Evolutionary conservation across 2,329 filamentous ascomycete genomes (phyloP), one percentile per base, ranked within the genome.

Genomic region (Pseudogymnoascus sp.): DNA sequence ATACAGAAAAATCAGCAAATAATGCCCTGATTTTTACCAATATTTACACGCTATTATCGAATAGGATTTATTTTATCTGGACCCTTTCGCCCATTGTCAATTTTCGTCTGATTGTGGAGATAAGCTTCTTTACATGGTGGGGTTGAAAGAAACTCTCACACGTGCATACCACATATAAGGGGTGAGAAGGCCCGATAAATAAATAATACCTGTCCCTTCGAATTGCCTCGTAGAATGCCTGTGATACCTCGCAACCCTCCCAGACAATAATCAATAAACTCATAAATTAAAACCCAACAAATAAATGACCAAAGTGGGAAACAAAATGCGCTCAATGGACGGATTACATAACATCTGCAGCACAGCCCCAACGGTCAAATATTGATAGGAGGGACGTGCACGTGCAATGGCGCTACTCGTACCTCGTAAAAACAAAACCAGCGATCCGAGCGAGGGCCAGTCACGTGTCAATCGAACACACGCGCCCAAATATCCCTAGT

Each of bases 401-500:
- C 44, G 44, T 50, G 44, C 23, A n/a, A 50, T 50, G 44, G 44
- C 44, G 44, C 44, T 53, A 53, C 44, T 53, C 44, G 44, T 53
- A 31, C 23, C 6, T 8, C 44, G 44, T 53, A 44, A 5, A 10
- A 23, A 23, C 21, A 23, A 23, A 23, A 23, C 21, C 16, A 25
- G 21, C 18, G n/a, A 46, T 16, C 18, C 42, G 42, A 46, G 18
- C 42, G 42, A 46, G 18, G 10, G 44, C 4, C 7, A 25, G 44
- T 16, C 23, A 53, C 44, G 44, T 28, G 44, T 23, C 3, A 28
- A 46, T 25, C 21, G 23, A 23, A 23, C 42, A 23, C 42, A 46
- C 42, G 42, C 42, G 42, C 42, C 18, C 42, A 28, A 50, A 28
- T 14, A 6, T 28, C 44, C 21, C 44, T 50, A 50, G 14, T 31